Evolutionary conservation across 2,329 filamentous ascomycete species (phyloP), one percentile per base, ranked within the genome.

Genomic region (Fusarium pseudograminearum): DNA sequence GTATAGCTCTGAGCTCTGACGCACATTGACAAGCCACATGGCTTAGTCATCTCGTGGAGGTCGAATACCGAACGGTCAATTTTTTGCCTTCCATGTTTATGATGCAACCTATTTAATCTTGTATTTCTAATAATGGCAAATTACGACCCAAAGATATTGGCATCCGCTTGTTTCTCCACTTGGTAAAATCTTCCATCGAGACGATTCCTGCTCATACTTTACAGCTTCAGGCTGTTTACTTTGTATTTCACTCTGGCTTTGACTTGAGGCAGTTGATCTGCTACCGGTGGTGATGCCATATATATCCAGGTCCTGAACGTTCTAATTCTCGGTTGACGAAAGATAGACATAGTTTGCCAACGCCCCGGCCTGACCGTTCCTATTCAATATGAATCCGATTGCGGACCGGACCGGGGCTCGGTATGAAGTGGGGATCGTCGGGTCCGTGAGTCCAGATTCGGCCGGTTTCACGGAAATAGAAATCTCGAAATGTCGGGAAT

Each of bases 1-100:
- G 59, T 44, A 70, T 55, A 69, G 48, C 48, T 28, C 48, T 65
- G 61, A 69, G 70, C 67, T 71, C 47, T 65, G 68, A 70, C 64
- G 53, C 70, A 73, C 52, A 61, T 65, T 33, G 61, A 57, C 47
- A 65, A 61, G 63, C 56, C 51, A 64, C 45, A 31, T 48, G n/a
- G 51, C 66, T 74, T 74, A 74, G 72, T 74, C 72, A 74, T 68
- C 42, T 4, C 2, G 14, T 41, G n/a, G 44, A 48, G 11, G 15
- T 46, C 8, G n/a, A 52, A 28, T 28, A 30, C 31, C 26, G 28
- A 61, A 36, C 40, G 9, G 20, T 36, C 10, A 36, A 56, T 31
- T 16, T 8, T 14, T 31, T 26, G 31, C n/a, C 42, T 20, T 40
- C 12, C 11, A 40, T 40, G 6, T 22, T 20, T 33, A n/a, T 30